Base-by-base conservation (phyloP, 768 basidiomycete species). In the Kockovaella imperatae region DNA sequence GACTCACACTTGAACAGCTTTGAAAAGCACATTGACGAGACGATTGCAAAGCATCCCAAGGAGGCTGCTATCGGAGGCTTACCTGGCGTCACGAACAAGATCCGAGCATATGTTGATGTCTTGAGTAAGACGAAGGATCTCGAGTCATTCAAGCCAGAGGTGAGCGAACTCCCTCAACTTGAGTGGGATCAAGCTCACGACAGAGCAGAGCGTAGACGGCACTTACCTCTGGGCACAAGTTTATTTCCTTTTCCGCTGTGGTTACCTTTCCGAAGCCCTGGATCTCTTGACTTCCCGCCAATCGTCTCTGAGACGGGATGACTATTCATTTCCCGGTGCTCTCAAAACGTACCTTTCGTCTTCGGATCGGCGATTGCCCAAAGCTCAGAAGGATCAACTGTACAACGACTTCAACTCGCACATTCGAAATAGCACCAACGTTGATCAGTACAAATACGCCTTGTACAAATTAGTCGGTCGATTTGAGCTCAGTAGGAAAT, bases 401-500 rank as follows among this genome's bases (percentile, higher is more conserved):
- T 58, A 68, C 39, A 69, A 68, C 52, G 72, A 73, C 50, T 76
- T 73, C 67, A 75, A 75, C 62, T 64, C 86, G 0, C 87, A 89
- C 57, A 87, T 97, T 81, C 70, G 91, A 29, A 88, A 90, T 69
- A 79, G 84, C 17, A 53, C 67, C 31, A 83, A 83, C 2, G 81
- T 82, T 14, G 95, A 97, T 69, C 91, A 91, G 0, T 97, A 90
- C 78, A 97, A 96, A 68, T 81, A 91, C 45, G 91, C 90, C 0
- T 71, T 99, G 26, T 96, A 95, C 76, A 96, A 95, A 70, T 75
- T 99, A 29, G 84, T 96, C 77, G 93, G 89, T 35, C 86, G 86
- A 60, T 78, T 93, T 44, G 95, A 99, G 58, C 81, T 88, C 1
- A 72, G 79, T 4, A 77, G 86, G 47, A 78, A 89, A 40, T 84